Evolutionary conservation across 805 yeast species (phyloP), one percentile per base, ranked within the genome.

Genomic region (Blastobotrys mokoenaii): DNA sequence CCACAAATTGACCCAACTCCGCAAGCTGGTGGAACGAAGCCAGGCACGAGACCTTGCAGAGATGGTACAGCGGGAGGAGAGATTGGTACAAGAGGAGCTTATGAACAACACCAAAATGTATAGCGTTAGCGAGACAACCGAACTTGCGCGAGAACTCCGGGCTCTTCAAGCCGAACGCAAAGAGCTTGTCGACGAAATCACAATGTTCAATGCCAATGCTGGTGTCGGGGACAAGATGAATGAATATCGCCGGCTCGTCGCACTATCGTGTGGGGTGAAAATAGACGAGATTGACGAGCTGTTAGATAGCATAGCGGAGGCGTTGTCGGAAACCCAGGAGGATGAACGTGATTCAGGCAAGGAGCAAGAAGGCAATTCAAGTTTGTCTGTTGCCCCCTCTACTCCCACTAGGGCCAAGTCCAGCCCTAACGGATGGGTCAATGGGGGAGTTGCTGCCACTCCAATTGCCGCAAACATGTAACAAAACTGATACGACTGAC

Each of bases 261-360:
- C 90, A 18, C 67, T 79, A 40, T 76, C 86, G 40, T 84, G 94
- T 60, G 95, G 86, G 2, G 71, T 87, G 45, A 77, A 80, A 41
- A 72, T 80, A 16, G 94, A 85, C 48, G 93, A 84, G 49, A 81
- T 90, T 47, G 86, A 82, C 53, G 82, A 84, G 27, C 71, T 87
- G 47, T 70, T 90, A 42, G 90, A 84, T 52, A 96, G 90, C 16
- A 84, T 90, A 37, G 87, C 68, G 41, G 62, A 65, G 46, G 73
- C 74, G 22, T 50, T 70, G 42, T 18, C 52, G 9, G 64, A 55
- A 35, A 46, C 34, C 18, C 41, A 46, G 15, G 44, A 46, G 30
- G 44, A 30, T 18, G 47, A 43, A 10, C 36, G n/a, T 3, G 41
- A 38, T 3, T 10, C n/a, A 6, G 34, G 15, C n/a, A 12, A 11